Conservation (phyloP, 331 rosid genomes). For the Telfairia occidentalis region DNA sequence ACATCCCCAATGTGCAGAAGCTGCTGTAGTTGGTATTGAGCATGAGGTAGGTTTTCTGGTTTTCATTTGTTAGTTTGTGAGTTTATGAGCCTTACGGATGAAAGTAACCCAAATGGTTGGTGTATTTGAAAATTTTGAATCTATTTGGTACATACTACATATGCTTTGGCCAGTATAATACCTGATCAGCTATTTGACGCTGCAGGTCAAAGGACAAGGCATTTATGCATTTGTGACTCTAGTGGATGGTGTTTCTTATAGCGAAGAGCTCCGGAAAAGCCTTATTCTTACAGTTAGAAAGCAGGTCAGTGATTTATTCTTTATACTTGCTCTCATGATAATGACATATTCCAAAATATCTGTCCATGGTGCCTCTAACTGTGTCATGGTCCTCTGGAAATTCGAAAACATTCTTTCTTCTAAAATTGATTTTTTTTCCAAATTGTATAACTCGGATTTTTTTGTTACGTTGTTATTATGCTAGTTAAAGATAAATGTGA, state of each 20-base stretch:
- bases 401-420: not conserved
- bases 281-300: constrained; percentile 62
- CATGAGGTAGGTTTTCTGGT: constrained; percentile 54
- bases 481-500: not conserved
- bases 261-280: constrained; percentile 73
- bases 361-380: not conserved
- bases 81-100: not conserved
- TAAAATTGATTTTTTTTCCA: not conserved
- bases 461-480: not conserved
- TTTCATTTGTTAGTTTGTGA: not conserved
- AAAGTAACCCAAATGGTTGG: not conserved
- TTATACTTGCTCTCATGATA: not conserved
- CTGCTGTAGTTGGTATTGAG: constrained; percentile 94
- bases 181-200: constrained; percentile 12
- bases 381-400: not conserved
- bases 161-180: constrained; percentile 10
- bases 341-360: not conserved
- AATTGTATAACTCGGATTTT: not conserved
- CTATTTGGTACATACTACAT: constrained; percentile 1
- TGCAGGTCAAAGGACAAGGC: constrained; percentile 92
- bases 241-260: constrained; percentile 76
- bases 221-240: constrained; percentile 87
- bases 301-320: constrained; percentile 42
- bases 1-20: constrained; percentile 83
- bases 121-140: not conserved